phyloP scores from a whole-genome alignment of 257 asterid species.

The Rubia yunnanensis region DNA sequence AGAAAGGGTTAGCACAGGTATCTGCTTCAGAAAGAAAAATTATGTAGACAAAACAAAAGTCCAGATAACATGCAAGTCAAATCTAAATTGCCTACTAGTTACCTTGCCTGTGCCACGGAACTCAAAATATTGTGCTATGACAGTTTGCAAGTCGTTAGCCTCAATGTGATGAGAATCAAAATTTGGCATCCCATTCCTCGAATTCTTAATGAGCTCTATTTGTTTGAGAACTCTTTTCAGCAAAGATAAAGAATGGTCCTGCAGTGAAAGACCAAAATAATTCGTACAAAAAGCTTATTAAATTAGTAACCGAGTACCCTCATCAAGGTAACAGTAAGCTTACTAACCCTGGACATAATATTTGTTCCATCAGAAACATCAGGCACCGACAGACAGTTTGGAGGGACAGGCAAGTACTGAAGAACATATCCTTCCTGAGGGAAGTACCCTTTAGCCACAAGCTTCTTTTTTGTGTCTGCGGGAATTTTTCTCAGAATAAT shows the following conservation, averaged over 20 bases:
- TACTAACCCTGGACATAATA: constrained; percentile 77
- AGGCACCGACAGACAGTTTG: constrained; percentile 93
- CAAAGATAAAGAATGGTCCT: constrained; percentile 85
- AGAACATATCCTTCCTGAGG: constrained; percentile 88
- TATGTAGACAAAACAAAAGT: neutral
- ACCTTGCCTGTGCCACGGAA: constrained; percentile 97
- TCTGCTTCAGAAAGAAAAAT: neutral
- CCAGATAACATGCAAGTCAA: neutral
- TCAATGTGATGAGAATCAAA: constrained; percentile 87
- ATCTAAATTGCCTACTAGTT: constrained; percentile 8
- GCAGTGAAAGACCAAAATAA: constrained; percentile 20
- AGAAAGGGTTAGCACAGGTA: neutral
- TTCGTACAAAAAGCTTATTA: constrained; percentile 20
- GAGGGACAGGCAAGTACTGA: constrained; percentile 87
- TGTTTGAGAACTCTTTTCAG: constrained; percentile 80
- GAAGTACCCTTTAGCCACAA: constrained; percentile 52
- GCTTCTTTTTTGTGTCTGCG: constrained; percentile 55
- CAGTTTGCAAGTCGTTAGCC: constrained; percentile 75
- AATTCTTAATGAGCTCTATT: constrained; percentile 72
- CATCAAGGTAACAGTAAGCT: constrained; percentile 11
- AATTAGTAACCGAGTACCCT: neutral
- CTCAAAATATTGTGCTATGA: constrained; percentile 73
- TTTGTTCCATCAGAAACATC: constrained; percentile 90
- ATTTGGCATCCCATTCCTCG: constrained; percentile 86
- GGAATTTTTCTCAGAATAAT: constrained; percentile 54